phyloP scores from a whole-genome alignment of 2,329 filamentous ascomycete genomes.

The Neofusicoccum cordaticola region DNA sequence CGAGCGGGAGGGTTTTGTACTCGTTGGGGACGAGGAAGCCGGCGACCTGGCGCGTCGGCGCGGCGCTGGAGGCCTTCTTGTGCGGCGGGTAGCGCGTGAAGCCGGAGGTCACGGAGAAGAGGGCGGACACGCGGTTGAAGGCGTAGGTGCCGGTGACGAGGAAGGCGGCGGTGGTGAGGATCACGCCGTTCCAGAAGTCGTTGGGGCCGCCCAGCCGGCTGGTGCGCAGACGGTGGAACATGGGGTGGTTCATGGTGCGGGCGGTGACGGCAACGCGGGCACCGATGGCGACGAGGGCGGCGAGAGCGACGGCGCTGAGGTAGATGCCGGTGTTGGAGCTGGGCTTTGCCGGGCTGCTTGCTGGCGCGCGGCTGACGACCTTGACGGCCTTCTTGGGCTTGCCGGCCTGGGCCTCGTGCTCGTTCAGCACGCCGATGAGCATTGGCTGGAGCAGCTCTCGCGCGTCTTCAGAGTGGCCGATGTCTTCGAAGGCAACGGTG shows the following conservation, averaged over 20 bases:
- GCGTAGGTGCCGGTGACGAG: slow-evolving; percentile 18
- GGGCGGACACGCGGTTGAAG: slow-evolving; percentile 19
- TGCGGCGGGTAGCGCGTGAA: slow-evolving; percentile 32
- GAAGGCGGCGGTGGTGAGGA: slow-evolving; percentile 30
- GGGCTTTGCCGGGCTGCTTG: not conserved
- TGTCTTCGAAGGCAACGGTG: slow-evolving; percentile 43
- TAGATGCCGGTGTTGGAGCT: not conserved
- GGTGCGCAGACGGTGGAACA: not conserved
- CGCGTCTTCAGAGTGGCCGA: slow-evolving; percentile 48
- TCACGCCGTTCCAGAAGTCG: slow-evolving; percentile 29
- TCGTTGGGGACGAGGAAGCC: slow-evolving; percentile 33
- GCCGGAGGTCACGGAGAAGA: slow-evolving; percentile 18
- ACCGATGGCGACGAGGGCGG: not conserved
- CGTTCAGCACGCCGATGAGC: slow-evolving; percentile 34
- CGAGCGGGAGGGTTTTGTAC: slow-evolving; percentile 49
- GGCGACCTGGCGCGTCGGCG: not conserved
- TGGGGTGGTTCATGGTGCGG: not conserved
- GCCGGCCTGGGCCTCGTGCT: slow-evolving; percentile 15
- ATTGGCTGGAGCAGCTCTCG: slow-evolving; percentile 40
- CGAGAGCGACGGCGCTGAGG: not conserved
- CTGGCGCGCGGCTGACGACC: slow-evolving; percentile 8
- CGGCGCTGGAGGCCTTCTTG: slow-evolving; percentile 29
- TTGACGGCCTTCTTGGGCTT: slow-evolving; percentile 20
- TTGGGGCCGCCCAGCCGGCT: not conserved
- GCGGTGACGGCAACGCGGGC: not conserved